phyloP scores from a whole-genome alignment of 2,329 filamentous ascomycete species.

The Coniochaeta sp. region DNA sequence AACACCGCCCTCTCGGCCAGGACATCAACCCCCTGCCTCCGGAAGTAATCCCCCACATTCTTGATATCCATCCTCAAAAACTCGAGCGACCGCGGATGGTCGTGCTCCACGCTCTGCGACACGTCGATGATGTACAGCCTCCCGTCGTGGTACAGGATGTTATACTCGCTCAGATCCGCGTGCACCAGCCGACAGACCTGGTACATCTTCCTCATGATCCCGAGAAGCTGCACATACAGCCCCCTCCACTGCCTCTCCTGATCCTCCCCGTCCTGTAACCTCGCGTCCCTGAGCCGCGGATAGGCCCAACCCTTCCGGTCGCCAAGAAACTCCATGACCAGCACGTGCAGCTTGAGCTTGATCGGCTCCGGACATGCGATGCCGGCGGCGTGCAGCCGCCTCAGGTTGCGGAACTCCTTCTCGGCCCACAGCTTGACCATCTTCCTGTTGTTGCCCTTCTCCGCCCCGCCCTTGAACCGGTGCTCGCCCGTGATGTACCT shows the following conservation, averaged over 20 bases:
- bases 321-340: constrained; percentile 91
- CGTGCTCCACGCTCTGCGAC: constrained; percentile 93
- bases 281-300: constrained; percentile 81
- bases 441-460: constrained; percentile 88
- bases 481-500: constrained; percentile 94
- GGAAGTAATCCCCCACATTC: constrained; percentile 91
- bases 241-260: constrained; percentile 64
- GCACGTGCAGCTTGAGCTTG: constrained; percentile 82
- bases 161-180: constrained; percentile 97
- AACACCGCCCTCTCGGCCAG: constrained; percentile 76
- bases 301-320: constrained; percentile 82
- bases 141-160: constrained; percentile 79
- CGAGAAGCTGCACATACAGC: constrained; percentile 76
- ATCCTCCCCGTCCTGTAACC: constrained; percentile 60
- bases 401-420: constrained; percentile 93
- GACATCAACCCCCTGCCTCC: constrained; percentile 72
- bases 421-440: constrained; percentile 99
- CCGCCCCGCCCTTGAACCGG: constrained; percentile 82
- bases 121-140: constrained; percentile 94
- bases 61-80: constrained; percentile 98
- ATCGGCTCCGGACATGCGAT: constrained; percentile 90
- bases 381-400: constrained; percentile 72
- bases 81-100: constrained; percentile 85
- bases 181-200: constrained; percentile 88
- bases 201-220: constrained; percentile 89